These are phyloP conservation scores for Metschnikowia rubicola DNA, from an alignment of 805 yeast genomes.

Conservation along the genomic window DNA sequence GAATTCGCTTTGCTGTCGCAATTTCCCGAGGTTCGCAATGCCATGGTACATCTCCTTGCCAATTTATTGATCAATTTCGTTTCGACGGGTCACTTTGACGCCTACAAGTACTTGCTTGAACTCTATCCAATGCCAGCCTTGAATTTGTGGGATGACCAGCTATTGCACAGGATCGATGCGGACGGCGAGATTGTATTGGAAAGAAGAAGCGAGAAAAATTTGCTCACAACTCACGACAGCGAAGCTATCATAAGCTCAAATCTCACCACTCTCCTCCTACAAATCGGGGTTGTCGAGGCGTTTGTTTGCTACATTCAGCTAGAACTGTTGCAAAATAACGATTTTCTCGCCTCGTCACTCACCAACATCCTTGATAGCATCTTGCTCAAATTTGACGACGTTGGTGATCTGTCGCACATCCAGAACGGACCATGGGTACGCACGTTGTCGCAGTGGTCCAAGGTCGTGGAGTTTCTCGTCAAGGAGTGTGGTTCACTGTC, in stretches of 20 bases:
- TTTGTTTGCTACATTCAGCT: conserved; percentile 36
- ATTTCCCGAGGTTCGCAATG: conserved; percentile 34
- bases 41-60: conserved; percentile 36
- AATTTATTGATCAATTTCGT: conserved; percentile 34
- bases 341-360: conserved; percentile 30
- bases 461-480: conserved; percentile 28
- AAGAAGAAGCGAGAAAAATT: conserved; percentile 22
- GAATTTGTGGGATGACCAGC: conserved; percentile 29
- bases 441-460: conserved; percentile 27
- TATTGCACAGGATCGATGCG: conserved; percentile 18
- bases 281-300: conserved; percentile 32
- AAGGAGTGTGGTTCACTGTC: conserved; percentile 36
- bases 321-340: conserved; percentile 38
- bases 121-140: conserved; percentile 30
- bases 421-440: conserved; percentile 34
- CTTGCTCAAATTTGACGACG: conserved; percentile 28
- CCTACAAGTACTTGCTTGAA: conserved; percentile 32
- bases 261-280: conserved; percentile 22
- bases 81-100: conserved; percentile 35
- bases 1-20: conserved; percentile 30
- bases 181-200: conserved; percentile 20
- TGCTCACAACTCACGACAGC: conserved; percentile 24
- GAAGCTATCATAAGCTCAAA: conserved; percentile 23
- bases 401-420: conserved; percentile 23
- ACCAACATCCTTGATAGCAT: conserved; percentile 27